Evolutionary conservation across 2,329 filamentous ascomycete genomes (phyloP).

Genomic region (Pseudogymnoascus sp.): DNA sequence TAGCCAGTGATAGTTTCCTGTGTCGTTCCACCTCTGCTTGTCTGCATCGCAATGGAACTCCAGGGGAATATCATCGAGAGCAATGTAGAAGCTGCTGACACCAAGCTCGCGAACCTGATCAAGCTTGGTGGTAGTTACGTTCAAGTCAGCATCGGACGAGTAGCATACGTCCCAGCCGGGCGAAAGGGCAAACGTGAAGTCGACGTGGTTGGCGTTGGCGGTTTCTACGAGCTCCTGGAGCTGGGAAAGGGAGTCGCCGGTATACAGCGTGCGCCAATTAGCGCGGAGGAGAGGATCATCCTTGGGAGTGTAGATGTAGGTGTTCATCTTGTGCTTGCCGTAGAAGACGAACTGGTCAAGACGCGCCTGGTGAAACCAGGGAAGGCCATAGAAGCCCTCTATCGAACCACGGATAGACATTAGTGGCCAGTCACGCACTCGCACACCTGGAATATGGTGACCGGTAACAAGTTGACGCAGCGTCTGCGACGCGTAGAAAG

Average conservation of each 20-base stretch:
- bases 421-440: slow-evolving; percentile 22
- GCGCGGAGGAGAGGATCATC: slow-evolving; percentile 19
- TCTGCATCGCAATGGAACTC: slow-evolving; percentile 20
- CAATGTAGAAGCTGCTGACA: slow-evolving; percentile 20
- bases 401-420: slow-evolving; percentile 23
- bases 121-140: slow-evolving; percentile 18
- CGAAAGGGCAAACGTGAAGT: slow-evolving; percentile 21
- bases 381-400: slow-evolving; percentile 22
- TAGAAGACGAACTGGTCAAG: slow-evolving; percentile 22
- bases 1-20: slow-evolving; percentile 16
- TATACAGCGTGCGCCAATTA: not conserved
- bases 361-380: slow-evolving; percentile 22
- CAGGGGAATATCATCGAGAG: slow-evolving; percentile 19
- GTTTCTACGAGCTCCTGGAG: slow-evolving; percentile 18
- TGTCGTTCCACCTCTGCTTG: slow-evolving; percentile 17
- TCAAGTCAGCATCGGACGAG: slow-evolving; percentile 19
- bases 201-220: slow-evolving; percentile 20
- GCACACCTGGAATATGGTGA: slow-evolving; percentile 8
- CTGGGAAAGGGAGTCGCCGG: slow-evolving; percentile 13
- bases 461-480: not conserved
- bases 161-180: slow-evolving; percentile 19
- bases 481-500: slow-evolving; percentile 20
- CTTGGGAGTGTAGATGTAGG: slow-evolving; percentile 23
- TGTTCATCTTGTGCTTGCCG: slow-evolving; percentile 22
- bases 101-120: slow-evolving; percentile 19